phyloP scores from a whole-genome alignment of 2,329 filamentous ascomycete genomes.

The Dactylonectria estremocensis region DNA sequence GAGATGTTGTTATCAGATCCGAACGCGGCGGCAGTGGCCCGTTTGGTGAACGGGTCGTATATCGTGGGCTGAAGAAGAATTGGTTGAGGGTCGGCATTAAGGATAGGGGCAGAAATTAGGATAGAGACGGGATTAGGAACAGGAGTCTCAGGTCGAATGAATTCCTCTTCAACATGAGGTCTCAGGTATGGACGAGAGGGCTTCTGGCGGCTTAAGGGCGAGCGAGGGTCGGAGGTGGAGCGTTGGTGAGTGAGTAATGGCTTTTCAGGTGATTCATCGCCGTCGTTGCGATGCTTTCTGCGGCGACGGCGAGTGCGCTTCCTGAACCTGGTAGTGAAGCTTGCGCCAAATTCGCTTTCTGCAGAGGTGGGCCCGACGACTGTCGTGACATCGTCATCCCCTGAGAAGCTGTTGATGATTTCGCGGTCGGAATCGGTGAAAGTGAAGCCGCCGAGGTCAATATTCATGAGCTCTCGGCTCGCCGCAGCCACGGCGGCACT shows the following conservation, averaged over 20 bases:
- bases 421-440: constrained; percentile 55
- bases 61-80: constrained; percentile 71
- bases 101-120: constrained; percentile 66
- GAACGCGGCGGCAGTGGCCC: constrained; percentile 29
- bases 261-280: constrained; percentile 39
- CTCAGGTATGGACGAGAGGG: constrained; percentile 45
- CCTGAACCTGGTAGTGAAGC: constrained; percentile 66
- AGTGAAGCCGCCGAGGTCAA: constrained; percentile 57
- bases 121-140: constrained; percentile 57
- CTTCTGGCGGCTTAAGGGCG: constrained; percentile 45
- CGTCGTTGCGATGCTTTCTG: constrained; percentile 54
- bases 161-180: constrained; percentile 45
- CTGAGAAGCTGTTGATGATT: constrained; percentile 49
- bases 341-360: constrained; percentile 45
- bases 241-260: constrained; percentile 39
- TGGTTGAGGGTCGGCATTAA: constrained; percentile 64
- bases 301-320: constrained; percentile 58
- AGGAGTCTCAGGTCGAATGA: constrained; percentile 47
- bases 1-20: constrained; percentile 64
- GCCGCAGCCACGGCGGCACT: constrained; percentile 71
- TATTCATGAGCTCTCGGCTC: constrained; percentile 62
- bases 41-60: constrained; percentile 62
- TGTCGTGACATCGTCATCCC: constrained; percentile 21
- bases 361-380: constrained; percentile 18
- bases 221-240: constrained; percentile 36